Conservation (phyloP, 305 asterid species). For the Fraxinus latifolia region DNA sequence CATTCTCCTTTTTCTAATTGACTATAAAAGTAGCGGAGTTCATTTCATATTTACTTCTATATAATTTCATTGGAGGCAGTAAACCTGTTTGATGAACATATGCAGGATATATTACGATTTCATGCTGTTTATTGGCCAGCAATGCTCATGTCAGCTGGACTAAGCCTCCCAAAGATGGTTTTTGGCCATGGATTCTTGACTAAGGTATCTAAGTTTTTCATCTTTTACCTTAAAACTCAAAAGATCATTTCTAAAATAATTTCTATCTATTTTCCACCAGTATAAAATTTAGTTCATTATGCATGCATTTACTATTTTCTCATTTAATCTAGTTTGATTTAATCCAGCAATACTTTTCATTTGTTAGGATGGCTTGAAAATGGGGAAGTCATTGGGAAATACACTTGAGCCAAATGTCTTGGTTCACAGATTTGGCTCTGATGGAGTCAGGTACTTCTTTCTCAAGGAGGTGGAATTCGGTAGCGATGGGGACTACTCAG, state of each 20-base stretch:
- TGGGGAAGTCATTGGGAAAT: constrained; percentile 96
- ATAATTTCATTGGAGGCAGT: constrained; percentile 14
- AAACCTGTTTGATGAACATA: constrained; percentile 21
- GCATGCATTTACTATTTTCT: not conserved
- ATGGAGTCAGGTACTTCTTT: constrained; percentile 95
- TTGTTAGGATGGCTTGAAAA: constrained; percentile 89
- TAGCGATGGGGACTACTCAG: constrained; percentile 90
- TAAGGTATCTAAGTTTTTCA: constrained; percentile 52
- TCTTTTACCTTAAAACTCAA: not conserved
- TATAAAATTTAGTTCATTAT: not conserved
- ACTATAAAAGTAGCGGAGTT: not conserved
- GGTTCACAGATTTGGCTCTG: constrained; percentile 80
- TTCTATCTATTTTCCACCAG: not conserved
- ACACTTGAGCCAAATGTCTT: constrained; percentile 88
- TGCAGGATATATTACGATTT: constrained; percentile 95
- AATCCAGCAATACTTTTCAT: constrained; percentile 33
- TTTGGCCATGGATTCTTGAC: constrained; percentile 99
- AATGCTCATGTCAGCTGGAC: constrained; percentile 94
- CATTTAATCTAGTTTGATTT: constrained; percentile 22
- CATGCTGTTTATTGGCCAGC: constrained; percentile 99
- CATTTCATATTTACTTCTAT: not conserved
- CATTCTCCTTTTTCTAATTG: constrained; percentile 8
- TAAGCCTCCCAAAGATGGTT: constrained; percentile 77
- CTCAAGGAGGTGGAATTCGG: constrained; percentile 96
- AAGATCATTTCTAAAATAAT: not conserved